phyloP scores from a whole-genome alignment of 2,329 filamentous ascomycete genomes.

The Helicocarpus griseus region DNA sequence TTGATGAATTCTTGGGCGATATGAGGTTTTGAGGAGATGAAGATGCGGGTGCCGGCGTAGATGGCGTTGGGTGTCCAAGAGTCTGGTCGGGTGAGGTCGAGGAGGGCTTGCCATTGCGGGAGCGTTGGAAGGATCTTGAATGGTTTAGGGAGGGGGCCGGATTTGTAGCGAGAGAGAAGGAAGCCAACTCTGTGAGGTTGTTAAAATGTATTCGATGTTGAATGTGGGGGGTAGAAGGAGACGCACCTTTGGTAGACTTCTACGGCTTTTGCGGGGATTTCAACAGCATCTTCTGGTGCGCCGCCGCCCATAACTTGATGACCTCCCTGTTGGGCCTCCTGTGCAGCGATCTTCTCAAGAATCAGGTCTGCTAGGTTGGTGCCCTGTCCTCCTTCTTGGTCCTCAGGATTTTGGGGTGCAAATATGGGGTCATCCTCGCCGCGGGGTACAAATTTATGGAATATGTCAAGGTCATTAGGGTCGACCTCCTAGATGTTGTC shows the following conservation, averaged over 20 bases:
- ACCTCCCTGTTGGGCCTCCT: conserved; percentile 59
- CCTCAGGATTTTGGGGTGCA: conserved; percentile 43
- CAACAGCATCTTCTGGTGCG: conserved; percentile 65
- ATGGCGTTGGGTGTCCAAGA: conserved; percentile 68
- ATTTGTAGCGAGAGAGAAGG: conserved; percentile 86
- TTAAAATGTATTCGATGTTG: background rate
- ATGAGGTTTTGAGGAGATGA: conserved; percentile 71
- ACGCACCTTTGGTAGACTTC: conserved; percentile 82
- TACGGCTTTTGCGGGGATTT: conserved; percentile 81
- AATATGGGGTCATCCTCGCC: conserved; percentile 65
- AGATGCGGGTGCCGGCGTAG: conserved; percentile 85
- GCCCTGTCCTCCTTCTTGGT: conserved; percentile 40
- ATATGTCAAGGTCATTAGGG: conserved; percentile 78
- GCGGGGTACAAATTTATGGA: conserved; percentile 77
- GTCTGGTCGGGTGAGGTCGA: conserved; percentile 74
- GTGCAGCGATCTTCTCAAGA: conserved; percentile 82
- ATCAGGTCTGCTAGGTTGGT: conserved; percentile 90
- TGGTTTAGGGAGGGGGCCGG: conserved; percentile 90
- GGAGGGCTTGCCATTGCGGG: conserved; percentile 82
- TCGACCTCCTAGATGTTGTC: conserved; percentile 57
- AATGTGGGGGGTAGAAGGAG: background rate
- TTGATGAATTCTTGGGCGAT: conserved; percentile 79
- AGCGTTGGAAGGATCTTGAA: conserved; percentile 95
- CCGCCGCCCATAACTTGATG: conserved; percentile 42
- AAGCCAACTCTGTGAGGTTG: conserved; percentile 57